Evolutionary conservation across 202 grass and related monocot species (phyloP).

Genomic region (Sporobolus alterniflorus): DNA sequence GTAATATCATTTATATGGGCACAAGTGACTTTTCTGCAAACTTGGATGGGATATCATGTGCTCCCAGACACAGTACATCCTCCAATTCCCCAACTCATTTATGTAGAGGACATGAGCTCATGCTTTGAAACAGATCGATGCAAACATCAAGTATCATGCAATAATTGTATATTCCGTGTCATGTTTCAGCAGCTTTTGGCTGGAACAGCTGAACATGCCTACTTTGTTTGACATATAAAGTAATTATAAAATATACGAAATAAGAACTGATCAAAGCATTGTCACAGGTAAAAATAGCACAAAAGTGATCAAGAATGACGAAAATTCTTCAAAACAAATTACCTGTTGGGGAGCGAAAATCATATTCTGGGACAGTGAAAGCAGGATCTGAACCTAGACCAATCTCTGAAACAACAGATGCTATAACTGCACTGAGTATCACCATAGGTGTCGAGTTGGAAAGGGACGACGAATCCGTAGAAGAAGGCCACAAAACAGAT

Average conservation of each 20-base stretch:
- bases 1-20: neutral
- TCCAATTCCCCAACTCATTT: neutral
- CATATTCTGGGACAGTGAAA: conserved; percentile 89
- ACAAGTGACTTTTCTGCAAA: neutral
- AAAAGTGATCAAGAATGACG: neutral
- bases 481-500: conserved; percentile 93
- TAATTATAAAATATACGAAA: conserved; percentile 1
- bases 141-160: neutral
- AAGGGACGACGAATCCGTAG: conserved; percentile 66
- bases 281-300: neutral
- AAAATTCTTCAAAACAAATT: conserved; percentile 21
- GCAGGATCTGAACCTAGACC: conserved; percentile 90
- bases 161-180: neutral
- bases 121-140: conserved; percentile 8
- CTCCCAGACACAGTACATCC: neutral
- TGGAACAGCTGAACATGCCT: neutral
- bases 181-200: conserved; percentile 10
- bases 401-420: conserved; percentile 88
- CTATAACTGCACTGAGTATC: conserved; percentile 98
- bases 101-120: conserved; percentile 14
- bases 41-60: neutral
- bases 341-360: conserved; percentile 96
- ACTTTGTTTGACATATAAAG: conserved; percentile 12
- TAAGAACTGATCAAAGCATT: neutral
- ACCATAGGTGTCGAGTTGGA: conserved; percentile 90